Base-by-base conservation (phyloP, 805 yeast genomes). In the Cyberlindnera petersonii region DNA sequence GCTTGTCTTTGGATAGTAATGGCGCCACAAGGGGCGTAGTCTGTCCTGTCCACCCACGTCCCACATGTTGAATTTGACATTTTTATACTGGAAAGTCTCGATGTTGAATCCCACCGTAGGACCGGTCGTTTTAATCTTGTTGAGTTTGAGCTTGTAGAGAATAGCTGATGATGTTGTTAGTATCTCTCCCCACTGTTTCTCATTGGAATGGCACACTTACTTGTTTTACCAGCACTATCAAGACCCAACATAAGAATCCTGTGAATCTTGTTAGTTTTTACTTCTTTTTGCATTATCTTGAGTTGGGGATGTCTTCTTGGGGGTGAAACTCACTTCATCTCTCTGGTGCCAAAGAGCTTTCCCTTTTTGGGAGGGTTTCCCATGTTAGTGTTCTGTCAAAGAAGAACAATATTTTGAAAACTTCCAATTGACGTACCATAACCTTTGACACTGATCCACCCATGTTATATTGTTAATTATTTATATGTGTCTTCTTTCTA, bases 1-100 rank as follows among this genome's bases (percentile, higher is more conserved):
- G 58, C 87, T 84, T 5, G 96, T 86, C 26, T 95, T 95, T 10
- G 95, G 85, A 64, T 84, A 87, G 65, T 89, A 89, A 59, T 89
- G 96, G 63, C 96, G 79, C 97, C 98, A 89, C 42, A 89, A 70
- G 0, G 94, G 95, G 58, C 96, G 77, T 51, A 88, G 76, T 61
- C 94, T 72, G 55, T 85, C 94, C 68, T 87, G 97, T 59, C 96
- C 97, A 65, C 97, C 97, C 45, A 93, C 93, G 63, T 86, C 95
- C 95, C 95, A 86, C 58, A 86, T 88, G 44, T 87, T 86, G 66
- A 86, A 84, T 40, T 84, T 79, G 42, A 85, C 81, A 60, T 84
- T 84, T 59, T 81, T 82, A 63, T 82, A 85, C 42, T 83, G 78
- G 46, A 86, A 86, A 4, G 91, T 82, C 62, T 86, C 95, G 34